A percentile compares a stretch with the other conserved stretches of the same genome.
phyloP scores from a whole-genome alignment of 140 eudicot species.

The Stevia rebaudiana region DNA sequence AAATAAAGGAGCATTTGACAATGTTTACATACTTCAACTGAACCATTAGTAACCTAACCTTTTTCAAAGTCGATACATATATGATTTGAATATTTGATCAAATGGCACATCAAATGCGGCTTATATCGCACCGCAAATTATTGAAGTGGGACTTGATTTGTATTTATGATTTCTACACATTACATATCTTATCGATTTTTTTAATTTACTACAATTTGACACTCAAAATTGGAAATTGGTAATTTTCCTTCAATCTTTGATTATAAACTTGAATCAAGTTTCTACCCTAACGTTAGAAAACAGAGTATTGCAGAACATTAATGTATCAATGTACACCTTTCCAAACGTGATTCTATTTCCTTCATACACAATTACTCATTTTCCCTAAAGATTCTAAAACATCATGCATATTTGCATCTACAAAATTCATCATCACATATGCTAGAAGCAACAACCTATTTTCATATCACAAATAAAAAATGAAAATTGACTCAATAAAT shows the following conservation, averaged over 20 bases:
- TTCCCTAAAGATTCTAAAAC: neutral
- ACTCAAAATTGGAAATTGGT: neutral
- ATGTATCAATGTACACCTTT: neutral
- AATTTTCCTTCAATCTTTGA: neutral
- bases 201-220: neutral
- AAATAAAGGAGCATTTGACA: neutral
- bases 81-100: neutral
- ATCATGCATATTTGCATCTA: neutral
- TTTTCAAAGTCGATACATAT: neutral
- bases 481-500: neutral
- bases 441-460: neutral
- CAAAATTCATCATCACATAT: neutral
- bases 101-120: neutral
- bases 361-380: neutral
- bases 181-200: neutral
- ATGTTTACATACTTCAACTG: neutral
- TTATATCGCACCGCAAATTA: neutral
- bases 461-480: conserved; percentile 11
- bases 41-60: neutral
- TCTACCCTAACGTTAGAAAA: neutral
- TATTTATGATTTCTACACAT: neutral
- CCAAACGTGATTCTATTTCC: neutral
- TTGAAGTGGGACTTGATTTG: neutral
- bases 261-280: neutral
- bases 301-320: neutral